Evolutionary conservation across 192 early-diverging fungal genomes (phyloP), one percentile per base, ranked within the genome.

Genomic region (Entomortierella beljakovae): DNA sequence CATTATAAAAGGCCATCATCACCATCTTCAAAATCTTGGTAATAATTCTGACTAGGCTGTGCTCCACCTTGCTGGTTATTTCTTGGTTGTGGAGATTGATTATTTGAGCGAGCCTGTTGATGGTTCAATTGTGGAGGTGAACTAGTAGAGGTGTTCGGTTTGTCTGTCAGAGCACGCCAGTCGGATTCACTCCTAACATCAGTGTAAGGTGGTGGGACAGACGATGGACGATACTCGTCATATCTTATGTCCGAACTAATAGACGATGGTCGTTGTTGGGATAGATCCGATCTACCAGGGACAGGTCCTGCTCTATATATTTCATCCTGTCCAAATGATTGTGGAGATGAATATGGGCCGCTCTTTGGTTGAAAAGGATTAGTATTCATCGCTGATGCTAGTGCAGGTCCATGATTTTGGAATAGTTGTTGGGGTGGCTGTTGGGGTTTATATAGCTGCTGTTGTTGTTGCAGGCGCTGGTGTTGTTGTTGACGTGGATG

Each of bases 81-180:
- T 11, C 13, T 3, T 28, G 26, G 40, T 16, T 43, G 61, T 11
- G 40, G 40, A 10, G 26, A 33, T 18, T 64, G 61, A 7, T 62
- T 46, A 15, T 43, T 48, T 29, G 32, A 51, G 25, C 33, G 22
- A 37, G 50, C 38, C 23, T 25, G 33, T 20, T 57, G 61, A 2
- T 61, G 69, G 15, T 63, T 54, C 3, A 59, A 57, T 31, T 23
- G 52, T 2, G 53, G 33, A 23, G 1, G 32, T 6, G 53, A 8
- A 49, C 28, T 25, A 29, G 46, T 26, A 38, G 59, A 23, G 13
- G 38, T 8, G 5, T 7, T 25, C 18, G 38, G 42, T 23, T 48
- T 61, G 42, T 43, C 43, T 48, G 74, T 77, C 65, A 69, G 40
- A 18, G 60, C 59, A 42, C 49, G 74, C 74, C 74, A 77, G 32